Evolutionary conservation across 2,329 filamentous ascomycete genomes (phyloP), one percentile per base, ranked within the genome.

Genomic region (Sodiomyces alkalinus): DNA sequence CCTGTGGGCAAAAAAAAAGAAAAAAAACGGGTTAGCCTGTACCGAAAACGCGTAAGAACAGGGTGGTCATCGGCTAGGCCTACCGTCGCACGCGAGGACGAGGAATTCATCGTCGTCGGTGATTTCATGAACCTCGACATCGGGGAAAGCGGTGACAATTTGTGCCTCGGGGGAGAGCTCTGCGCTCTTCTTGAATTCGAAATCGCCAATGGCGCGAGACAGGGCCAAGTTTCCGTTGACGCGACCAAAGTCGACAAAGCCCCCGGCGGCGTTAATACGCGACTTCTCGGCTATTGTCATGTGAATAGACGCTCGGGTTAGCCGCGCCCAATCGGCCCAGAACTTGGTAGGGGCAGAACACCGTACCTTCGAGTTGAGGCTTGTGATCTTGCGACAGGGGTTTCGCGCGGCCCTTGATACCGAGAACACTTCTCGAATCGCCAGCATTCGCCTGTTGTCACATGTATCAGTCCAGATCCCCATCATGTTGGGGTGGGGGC

Each of bases 371-470:
- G 43, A 96, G 94, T 54, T 94, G 86, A 22, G 90, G 90, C 61
- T 98, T 98, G 66, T 98, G 90, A 53, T 98, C 90, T 50, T 92
- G 92, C n/a, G 90, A 98, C 35, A 98, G 67, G 29, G 90, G 90
- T 62, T 96, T 98, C 41, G 90, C 90, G 45, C 90, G 74, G 40
- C 90, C 90, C 62, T 96, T 98, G 47, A 98, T 83, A 44, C 90
- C 90, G 40, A 98, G 60, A 16, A 98, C 90, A 48, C 79, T 82
- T 62, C 90, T 75, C 38, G 90, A 98, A 55, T 98, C 90, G 49
- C 90, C 90, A 38, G 90, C 83, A 52, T 98, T 98, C 47, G 83
- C 90, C 90, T 98, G 42, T 30, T 31, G n/a, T 11, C 11, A 10
- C 14, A 21, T 13, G 15, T 27, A n/a, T 36, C 27, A 21, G 34